Percentiles rank a stretch among this genome's conserved stretches.
phyloP scores from a whole-genome alignment of 306 rosid species.

The Notholithocarpus densiflorus region DNA sequence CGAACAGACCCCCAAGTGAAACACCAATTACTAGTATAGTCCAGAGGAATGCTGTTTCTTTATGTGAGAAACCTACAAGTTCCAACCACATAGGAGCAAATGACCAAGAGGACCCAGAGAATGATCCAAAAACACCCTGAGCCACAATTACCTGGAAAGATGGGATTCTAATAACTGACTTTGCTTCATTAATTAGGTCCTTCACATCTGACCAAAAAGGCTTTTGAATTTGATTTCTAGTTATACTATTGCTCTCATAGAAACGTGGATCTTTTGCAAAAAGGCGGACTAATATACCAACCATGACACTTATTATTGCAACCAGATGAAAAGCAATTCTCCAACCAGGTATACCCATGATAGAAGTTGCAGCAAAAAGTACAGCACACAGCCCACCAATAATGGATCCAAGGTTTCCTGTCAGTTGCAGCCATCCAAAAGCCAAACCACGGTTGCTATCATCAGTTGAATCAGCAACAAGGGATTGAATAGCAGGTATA shows the following conservation, averaged over 20 bases:
- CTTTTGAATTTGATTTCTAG: slow-evolving; percentile 19
- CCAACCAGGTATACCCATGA: slow-evolving; percentile 84
- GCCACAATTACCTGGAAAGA: slow-evolving; percentile 84
- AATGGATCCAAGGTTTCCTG: slow-evolving; percentile 62
- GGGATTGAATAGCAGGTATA: slow-evolving; percentile 69
- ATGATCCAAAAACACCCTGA: slow-evolving; percentile 88
- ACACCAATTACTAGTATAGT: slow-evolving; percentile 42
- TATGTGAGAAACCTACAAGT: slow-evolving; percentile 74
- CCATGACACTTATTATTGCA: slow-evolving; percentile 59
- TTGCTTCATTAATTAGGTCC: slow-evolving; percentile 54
- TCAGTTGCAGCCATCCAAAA: slow-evolving; percentile 73
- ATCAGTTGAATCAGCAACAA: slow-evolving; percentile 71
- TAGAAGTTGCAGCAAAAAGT: slow-evolving; percentile 58
- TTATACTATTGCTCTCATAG: slow-evolving; percentile 16
- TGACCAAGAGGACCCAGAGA: slow-evolving; percentile 67
- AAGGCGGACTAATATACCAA: slow-evolving; percentile 52
- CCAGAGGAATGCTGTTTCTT: slow-evolving; percentile 61
- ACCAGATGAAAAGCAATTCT: slow-evolving; percentile 78
- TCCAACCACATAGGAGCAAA: slow-evolving; percentile 86
- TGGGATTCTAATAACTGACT: slow-evolving; percentile 55
- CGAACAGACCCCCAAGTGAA: slow-evolving; percentile 70
- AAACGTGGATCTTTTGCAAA: slow-evolving; percentile 70
- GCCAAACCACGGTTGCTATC: slow-evolving; percentile 70
- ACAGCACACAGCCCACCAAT: slow-evolving; percentile 68
- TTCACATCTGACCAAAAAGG: slow-evolving; percentile 46